phyloP scores from a whole-genome alignment of 2,329 filamentous ascomycete species.

The Coniochaeta prunicola region DNA sequence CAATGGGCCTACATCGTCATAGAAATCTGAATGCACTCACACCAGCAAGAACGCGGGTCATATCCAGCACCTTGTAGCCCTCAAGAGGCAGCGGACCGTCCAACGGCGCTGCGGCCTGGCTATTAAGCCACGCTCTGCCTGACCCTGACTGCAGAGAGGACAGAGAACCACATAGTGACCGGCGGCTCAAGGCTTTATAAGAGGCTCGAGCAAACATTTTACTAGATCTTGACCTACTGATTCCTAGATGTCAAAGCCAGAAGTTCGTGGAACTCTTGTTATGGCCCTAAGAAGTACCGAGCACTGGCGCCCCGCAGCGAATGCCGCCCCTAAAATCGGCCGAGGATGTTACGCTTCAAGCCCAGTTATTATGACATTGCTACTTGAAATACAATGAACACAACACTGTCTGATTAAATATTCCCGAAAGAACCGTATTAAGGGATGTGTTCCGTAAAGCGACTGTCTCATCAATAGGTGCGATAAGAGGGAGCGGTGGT shows the following conservation, averaged over 20 bases:
- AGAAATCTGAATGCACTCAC: conserved; percentile 45
- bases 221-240: background rate
- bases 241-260: background rate
- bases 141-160: background rate
- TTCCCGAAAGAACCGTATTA: too few relatives aligned
- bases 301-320: background rate
- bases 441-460: too few relatives aligned
- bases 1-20: background rate
- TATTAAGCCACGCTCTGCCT: background rate
- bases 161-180: background rate
- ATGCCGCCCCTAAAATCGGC: background rate
- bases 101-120: conserved; percentile 4
- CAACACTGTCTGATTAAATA: too few relatives aligned
- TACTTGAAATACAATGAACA: too few relatives aligned
- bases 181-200: background rate
- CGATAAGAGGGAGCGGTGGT: too few relatives aligned
- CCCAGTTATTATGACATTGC: background rate
- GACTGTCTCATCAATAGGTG: too few relatives aligned
- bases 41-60: conserved; percentile 92
- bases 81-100: conserved; percentile 55
- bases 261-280: background rate
- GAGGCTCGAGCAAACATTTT: background rate
- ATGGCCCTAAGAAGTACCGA: background rate
- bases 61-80: conserved; percentile 85
- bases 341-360: background rate